Percentiles rank a stretch among this genome's conserved stretches.
These are phyloP conservation scores for Phytopythium sindhum DNA, from an alignment of 352 stramenopile genomes.

Conservation along the genomic window DNA sequence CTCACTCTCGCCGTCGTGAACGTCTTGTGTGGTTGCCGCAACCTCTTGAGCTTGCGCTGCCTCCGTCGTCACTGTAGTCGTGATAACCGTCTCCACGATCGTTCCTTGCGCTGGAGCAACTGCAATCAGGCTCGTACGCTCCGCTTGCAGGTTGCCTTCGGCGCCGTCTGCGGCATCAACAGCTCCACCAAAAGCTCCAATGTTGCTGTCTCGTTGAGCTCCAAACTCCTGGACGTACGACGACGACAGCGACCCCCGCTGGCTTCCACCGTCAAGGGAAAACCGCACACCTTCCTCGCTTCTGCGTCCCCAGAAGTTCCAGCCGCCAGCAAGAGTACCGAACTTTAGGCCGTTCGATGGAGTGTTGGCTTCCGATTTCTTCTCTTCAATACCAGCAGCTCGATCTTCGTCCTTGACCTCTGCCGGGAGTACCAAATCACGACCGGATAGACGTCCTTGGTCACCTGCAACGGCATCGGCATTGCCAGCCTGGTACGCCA, in stretches of 20 bases:
- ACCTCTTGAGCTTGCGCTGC: neutral
- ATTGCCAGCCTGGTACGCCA: neutral
- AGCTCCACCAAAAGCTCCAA: neutral
- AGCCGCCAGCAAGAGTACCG: conserved; percentile 1
- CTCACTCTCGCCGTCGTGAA: neutral
- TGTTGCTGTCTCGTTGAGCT: neutral
- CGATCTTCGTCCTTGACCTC: neutral
- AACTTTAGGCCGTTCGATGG: neutral
- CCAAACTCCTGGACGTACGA: neutral
- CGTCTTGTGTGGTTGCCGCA: too few species aligned
- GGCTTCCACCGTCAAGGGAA: conserved; percentile 1
- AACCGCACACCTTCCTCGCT: conserved; percentile 3
- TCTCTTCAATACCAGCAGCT: neutral
- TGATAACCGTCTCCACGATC: conserved; percentile 1
- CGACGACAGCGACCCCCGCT: conserved; percentile 2
- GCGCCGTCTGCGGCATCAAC: neutral
- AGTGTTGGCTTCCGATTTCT: neutral
- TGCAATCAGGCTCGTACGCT: conserved; percentile 1
- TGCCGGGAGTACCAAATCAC: neutral
- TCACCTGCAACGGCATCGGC: neutral
- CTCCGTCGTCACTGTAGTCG: neutral
- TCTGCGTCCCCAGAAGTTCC: conserved; percentile 4
- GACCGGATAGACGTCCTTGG: conserved; percentile 2
- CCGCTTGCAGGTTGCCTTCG: neutral
- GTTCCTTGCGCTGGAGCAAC: neutral